Evolutionary conservation across 1,139 yeast genomes (phyloP), one percentile per base, ranked within the genome.

Genomic region (Yamadazyma sp.): DNA sequence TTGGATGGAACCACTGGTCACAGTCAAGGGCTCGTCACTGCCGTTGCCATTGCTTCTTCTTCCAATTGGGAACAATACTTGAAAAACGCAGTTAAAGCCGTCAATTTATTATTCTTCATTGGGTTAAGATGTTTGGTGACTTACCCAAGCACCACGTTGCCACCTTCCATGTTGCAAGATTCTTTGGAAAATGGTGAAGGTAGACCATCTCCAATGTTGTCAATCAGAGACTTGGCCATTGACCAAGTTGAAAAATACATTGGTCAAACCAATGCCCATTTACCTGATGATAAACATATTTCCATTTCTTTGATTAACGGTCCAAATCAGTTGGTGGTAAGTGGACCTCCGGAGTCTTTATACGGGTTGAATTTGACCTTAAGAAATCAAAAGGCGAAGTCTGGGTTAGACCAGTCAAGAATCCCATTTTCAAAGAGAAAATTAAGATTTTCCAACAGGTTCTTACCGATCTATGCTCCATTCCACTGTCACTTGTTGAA

Each of bases 311-410:
- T 92, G 61, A 77, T 91, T 53, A 92, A 92, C 59, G 98, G 98
- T 62, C 96, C 96, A 35, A 82, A 96, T 70, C 88, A 89, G 66
- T 77, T 89, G 71, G 98, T 92, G 45, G 87, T 92, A 41, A 81
- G 95, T 27, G 99, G 99, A 63, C 98, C 98, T 39, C 98, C 98
- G 41, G 96, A 89, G 74, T 89, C 98, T n/a, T 75, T 92, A 52
- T 92, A 92, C 57, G 99, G 99, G 74, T 79, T 92, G 57, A 91
- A 91, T 68, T 76, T 92, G 59, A 79, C 92, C 45, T 76, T 92
- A 62, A 84, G 98, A 75, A 87, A 88, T 69, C 87, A 89, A 49
- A 92, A 92, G 73, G 98, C 98, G 38, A 87, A 95, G 43, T 74
- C 92, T 40, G 98, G 98, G 38, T 77, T 88, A 56, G 96, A 91